phyloP scores from a whole-genome alignment of 768 basidiomycete genomes.

The Paxillus rubicundulus region DNA sequence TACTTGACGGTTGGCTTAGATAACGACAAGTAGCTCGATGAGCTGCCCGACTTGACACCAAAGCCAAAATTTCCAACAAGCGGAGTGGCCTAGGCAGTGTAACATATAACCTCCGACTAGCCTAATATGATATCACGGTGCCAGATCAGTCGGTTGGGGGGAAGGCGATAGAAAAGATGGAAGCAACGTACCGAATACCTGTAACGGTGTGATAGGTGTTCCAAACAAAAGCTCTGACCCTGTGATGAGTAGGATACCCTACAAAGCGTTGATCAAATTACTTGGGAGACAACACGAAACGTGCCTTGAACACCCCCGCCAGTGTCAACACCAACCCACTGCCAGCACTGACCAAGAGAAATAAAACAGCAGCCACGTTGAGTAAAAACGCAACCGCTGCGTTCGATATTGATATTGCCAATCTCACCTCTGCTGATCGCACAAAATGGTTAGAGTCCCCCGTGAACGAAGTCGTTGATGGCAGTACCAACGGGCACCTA shows the following conservation, averaged over 20 bases:
- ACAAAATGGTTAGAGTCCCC: slow-evolving; percentile 88
- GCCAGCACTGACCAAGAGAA: slow-evolving; percentile 77
- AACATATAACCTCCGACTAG: slow-evolving; percentile 46
- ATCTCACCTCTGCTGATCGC: slow-evolving; percentile 51
- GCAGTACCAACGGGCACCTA: slow-evolving; percentile 93
- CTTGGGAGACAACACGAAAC: slow-evolving; percentile 9
- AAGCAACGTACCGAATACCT: slow-evolving; percentile 65
- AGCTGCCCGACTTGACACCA: no score
- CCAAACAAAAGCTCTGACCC: slow-evolving; percentile 89
- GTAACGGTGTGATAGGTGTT: slow-evolving; percentile 73
- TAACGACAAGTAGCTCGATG: no score
- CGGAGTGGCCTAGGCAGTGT: no score
- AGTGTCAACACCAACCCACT: slow-evolving; percentile 90
- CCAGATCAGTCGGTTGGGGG: background rate
- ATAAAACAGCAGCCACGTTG: slow-evolving; percentile 85
- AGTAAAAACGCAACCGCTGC: slow-evolving; percentile 84
- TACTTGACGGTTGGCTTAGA: no score
- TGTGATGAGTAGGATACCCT: slow-evolving; percentile 91
- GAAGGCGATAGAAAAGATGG: background rate
- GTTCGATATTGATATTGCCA: slow-evolving; percentile 74
- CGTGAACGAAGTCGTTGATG: slow-evolving; percentile 86
- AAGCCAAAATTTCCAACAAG: no score
- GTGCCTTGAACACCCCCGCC: slow-evolving; percentile 89
- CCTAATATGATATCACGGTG: slow-evolving; percentile 44
- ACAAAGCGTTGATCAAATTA: slow-evolving; percentile 26